These are phyloP conservation scores for Tricholoma flavovirens DNA, from an alignment of 768 basidiomycete genomes.

Conservation along the genomic window DNA sequence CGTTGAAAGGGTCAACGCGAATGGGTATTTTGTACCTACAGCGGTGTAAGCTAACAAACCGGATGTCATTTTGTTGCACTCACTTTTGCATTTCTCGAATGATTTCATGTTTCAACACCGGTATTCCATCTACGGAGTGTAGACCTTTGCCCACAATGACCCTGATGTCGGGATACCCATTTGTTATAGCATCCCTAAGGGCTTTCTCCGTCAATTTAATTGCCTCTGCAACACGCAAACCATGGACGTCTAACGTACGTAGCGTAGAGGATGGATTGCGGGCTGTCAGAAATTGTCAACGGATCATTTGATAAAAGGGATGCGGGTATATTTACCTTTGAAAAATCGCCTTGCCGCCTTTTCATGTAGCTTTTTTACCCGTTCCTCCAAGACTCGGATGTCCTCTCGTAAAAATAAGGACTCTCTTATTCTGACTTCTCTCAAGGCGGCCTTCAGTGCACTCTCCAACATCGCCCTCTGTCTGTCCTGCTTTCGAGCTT, in stretches of 20 bases:
- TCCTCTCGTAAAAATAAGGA: conserved; percentile 34
- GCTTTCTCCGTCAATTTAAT: conserved; percentile 38
- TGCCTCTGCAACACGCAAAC: conserved; percentile 42
- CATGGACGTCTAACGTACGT: conserved; percentile 43
- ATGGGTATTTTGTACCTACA: conserved; percentile 53
- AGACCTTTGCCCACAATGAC: conserved; percentile 73
- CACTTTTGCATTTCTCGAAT: conserved; percentile 53
- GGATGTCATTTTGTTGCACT: neutral
- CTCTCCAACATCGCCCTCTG: conserved; percentile 21
- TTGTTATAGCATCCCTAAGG: conserved; percentile 31
- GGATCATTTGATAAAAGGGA: neutral
- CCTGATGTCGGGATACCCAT: conserved; percentile 27
- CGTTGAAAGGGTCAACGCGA: conserved; percentile 55
- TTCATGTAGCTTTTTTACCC: conserved; percentile 34
- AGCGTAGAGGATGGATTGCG: conserved; percentile 30
- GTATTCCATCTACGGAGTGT: conserved; percentile 64
- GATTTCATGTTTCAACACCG: conserved; percentile 81
- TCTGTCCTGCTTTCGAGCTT: conserved; percentile 35
- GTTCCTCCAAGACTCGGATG: conserved; percentile 29
- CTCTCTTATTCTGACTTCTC: conserved; percentile 29
- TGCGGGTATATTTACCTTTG: conserved; percentile 28
- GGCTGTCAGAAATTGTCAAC: conserved; percentile 22
- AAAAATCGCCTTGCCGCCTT: conserved; percentile 42
- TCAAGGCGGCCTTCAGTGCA: conserved; percentile 24
- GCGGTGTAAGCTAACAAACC: neutral